Percentiles rank a stretch among this genome's conserved stretches.
phyloP scores from a whole-genome alignment of 177 flowering plant species.

The Vitis hybrid region DNA sequence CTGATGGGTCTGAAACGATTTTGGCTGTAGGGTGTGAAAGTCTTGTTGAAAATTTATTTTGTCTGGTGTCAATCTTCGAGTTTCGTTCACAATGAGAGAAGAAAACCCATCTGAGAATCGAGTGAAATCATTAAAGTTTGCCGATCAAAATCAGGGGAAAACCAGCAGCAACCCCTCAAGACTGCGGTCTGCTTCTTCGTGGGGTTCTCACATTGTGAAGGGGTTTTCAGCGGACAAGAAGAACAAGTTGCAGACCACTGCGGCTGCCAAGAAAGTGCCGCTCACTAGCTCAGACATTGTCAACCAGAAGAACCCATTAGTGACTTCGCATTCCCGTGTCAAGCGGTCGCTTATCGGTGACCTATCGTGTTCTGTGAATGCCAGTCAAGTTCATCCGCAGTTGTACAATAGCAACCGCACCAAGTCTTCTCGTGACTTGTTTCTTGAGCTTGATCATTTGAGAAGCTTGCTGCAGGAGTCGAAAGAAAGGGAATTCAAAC shows the following conservation, averaged over 20 bases:
- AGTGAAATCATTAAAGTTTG: slow-evolving; percentile 39
- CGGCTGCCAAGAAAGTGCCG: slow-evolving; percentile 42
- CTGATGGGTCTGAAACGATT: too few species aligned
- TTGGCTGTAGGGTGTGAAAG: too few species aligned
- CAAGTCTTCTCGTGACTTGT: slow-evolving; percentile 58
- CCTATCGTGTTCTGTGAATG: slow-evolving; percentile 48
- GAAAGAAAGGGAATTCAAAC: slow-evolving; percentile 63
- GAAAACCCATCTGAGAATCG: slow-evolving; percentile 34
- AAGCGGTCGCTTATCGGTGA: slow-evolving; percentile 69
- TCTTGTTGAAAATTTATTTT: too few species aligned
- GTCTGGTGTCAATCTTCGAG: too few species aligned
- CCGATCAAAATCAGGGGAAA: slow-evolving; percentile 64
- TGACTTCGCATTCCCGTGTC: slow-evolving; percentile 38
- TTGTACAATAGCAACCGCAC: slow-evolving; percentile 21
- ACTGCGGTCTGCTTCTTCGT: slow-evolving; percentile 51
- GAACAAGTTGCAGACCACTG: slow-evolving; percentile 28
- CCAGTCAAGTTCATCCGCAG: slow-evolving; percentile 64
- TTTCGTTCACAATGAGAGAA: slow-evolving; percentile 51
- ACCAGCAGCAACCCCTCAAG: slow-evolving; percentile 33
- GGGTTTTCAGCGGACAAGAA: slow-evolving; percentile 74
- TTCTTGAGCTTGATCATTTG: slow-evolving; percentile 65
- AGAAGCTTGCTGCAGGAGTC: slow-evolving; percentile 65
- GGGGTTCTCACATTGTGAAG: slow-evolving; percentile 83
- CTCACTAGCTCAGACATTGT: slow-evolving; percentile 27
- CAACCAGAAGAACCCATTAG: slow-evolving; percentile 37